Base-by-base conservation (phyloP, 2,329 filamentous ascomycete genomes). In the Arthrocladium fulminans region DNA sequence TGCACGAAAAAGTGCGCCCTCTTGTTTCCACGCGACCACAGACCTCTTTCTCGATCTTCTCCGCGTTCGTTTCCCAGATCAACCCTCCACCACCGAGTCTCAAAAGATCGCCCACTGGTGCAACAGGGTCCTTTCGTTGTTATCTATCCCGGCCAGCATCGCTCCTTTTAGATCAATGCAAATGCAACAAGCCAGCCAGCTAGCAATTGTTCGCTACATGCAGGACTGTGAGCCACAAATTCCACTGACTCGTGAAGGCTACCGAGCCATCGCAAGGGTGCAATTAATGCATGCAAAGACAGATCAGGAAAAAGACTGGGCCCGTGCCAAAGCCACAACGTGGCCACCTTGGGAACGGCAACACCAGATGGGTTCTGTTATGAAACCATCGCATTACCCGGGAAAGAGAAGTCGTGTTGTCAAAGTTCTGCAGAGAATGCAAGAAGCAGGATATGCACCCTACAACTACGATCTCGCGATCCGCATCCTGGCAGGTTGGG, bases 311-410 rank as follows among this genome's bases (percentile, higher is more conserved):
- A 71, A 66, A 23, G 68, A 76, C 50, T 82, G 77, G 71, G 78
- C 78, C 2, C 65, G 69, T 38, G 65, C 81, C 17, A 80, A 83
- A 64, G 71, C 76, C 2, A 64, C 71, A 7, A 78, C 76, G 6
- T 83, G 80, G 80, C 80, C 80, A 12, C 80, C 80, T 0, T 83
- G 79, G 78, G 17, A 47, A 23, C 81, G 80, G 60, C 73, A 78
- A 58, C 74, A 79, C 40, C 76, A 70, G 46, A 73, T 76, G 13
- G 78, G 76, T 1, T 70, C 72, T n/a, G 67, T 71, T 12, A 73
- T 78, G 47, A 74, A 71, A 9, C 41, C 41, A 10, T 6, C 10
- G 3, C 5, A 27, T 12, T 71, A 73, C 39, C 73, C 78, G 34
- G 73, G 77, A 50, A 77, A 77, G 51, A 67, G 68, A 24, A 80